Base-by-base conservation (phyloP, 306 rosid genomes). In the Vicia villosa region DNA sequence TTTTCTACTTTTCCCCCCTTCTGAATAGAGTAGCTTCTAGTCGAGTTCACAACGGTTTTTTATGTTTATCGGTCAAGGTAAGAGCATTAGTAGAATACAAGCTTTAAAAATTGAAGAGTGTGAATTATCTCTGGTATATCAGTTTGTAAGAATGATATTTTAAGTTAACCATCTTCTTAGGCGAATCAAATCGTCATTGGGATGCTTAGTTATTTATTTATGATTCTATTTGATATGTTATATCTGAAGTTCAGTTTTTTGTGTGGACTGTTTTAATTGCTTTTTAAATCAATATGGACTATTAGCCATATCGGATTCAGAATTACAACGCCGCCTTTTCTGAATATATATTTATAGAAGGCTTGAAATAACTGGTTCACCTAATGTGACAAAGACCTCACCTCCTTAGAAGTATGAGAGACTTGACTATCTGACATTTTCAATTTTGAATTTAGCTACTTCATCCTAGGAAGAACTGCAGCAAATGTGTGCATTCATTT, bases 101-200 rank as follows among this genome's bases (percentile, higher is more conserved):
- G 77, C 79, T 70, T 83, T 71, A 74, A 75, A 70, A 70, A 69
- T 83, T 75, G 83, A 70, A 64, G 75, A 66, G 83, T 78, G 87
- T 80, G 93, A 82, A 83, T 71, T 82, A 78, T 80, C 73, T 75
- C 74, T 56, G 70, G 73, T 74, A 76, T 77, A 77, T 87, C 78
- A 71, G 82, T 85, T 87, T 89, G 91, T 83, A 82, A 76, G 83
- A 76, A 51, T 58, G 52, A 37, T 68, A 74, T 60, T 76, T 71
- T 36, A 59, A 77, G 71, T 73, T n/a, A 43, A 81, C 47, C 74
- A 57, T 70, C 66, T 37, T 77, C 52, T 68, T 41, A 72, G 74
- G 79, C 79, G 24, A 67, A 74, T 76, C 69, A 67, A 72, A 38
- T 63, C 43, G 21, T 63, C 63, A n/a, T 60, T 30, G 5, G 20